Evolutionary conservation across 2,329 filamentous ascomycete species (phyloP), one percentile per base, ranked within the genome.

Genomic region (Pyrenochaeta sp.): DNA sequence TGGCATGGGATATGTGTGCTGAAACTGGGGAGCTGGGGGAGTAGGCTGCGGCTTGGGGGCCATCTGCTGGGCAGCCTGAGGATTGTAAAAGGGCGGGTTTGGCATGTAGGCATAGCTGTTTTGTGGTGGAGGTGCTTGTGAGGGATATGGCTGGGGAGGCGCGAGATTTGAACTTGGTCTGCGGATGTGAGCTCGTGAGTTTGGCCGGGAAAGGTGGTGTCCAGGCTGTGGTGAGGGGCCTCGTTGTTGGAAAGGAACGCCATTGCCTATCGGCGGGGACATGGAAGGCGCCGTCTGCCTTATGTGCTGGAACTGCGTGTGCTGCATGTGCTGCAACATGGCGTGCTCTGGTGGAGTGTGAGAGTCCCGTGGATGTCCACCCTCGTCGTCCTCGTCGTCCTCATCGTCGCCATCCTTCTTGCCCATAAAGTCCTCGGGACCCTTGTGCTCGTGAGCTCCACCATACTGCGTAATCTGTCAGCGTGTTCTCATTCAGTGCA

Each of bases 361-460:
- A 23, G 91, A 91, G 57, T 86, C 86, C 56, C 87, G 86, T 7
- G 88, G 89, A 41, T 90, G 90, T 6, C 90, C 90, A 53, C 83
- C 88, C 27, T 72, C 71, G 23, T 91, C 89, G 32, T 92, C 89
- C 20, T 91, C 91, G 14, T 96, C 92, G 44, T 97, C 93, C 46
- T 95, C 91, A 63, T 90, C 90, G 58, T 90, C 89, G 51, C 80
- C 81, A 54, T 85, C 85, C 53, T 82, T 82, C 76, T 89, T 89
- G 61, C 92, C 92, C 71, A 89, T 90, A 78, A 97, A 99, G 77
- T 99, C 95, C 49, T 85, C 84, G 0, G 95, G 95, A 2, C 94
- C 94, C 79, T 98, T 99, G 79, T 98, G 94, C 77, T 99, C 95
- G 77, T 95, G 96, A 39, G 93, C 89, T 54, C 87, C 89, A 68